Conservation (phyloP, 164 flowering plant species). For the Dillenia turbinata region DNA sequence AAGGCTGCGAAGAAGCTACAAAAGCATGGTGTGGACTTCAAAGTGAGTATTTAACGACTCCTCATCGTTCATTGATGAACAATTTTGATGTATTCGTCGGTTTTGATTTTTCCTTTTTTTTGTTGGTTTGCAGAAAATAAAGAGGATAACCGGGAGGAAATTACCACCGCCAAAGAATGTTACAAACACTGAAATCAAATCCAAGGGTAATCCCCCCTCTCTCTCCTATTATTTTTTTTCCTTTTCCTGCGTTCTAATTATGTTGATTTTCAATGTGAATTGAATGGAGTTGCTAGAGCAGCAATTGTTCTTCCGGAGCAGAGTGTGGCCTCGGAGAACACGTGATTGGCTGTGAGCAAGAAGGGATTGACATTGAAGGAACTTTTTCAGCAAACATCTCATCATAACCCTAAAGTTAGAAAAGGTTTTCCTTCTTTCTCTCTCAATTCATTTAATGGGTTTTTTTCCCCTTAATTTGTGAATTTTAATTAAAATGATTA, state of each 20-base stretch:
- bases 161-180: constrained; percentile 85
- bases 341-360: constrained; percentile 68
- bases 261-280: background rate
- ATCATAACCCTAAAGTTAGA: constrained; percentile 81
- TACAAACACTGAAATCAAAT: constrained; percentile 75
- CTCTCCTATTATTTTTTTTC: background rate
- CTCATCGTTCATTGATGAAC: no score
- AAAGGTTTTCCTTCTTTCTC: constrained; percentile 35
- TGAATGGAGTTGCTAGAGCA: constrained; percentile 18
- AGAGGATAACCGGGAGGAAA: constrained; percentile 84
- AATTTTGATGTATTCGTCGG: background rate
- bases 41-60: constrained; percentile 25
- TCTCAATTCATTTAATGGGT: no score
- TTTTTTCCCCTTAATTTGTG: no score
- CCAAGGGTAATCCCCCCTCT: constrained; percentile 47
- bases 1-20: constrained; percentile 40
- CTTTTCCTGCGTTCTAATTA: background rate
- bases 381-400: constrained; percentile 91
- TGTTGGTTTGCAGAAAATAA: constrained; percentile 59
- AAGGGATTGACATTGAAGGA: constrained; percentile 92
- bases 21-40: constrained; percentile 60
- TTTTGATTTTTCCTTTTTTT: background rate
- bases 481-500: no score
- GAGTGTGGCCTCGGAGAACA: constrained; percentile 78
- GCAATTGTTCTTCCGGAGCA: constrained; percentile 93